Conservation (phyloP, 192 early-diverging fungal genomes). For the Dissophora globulifera region DNA sequence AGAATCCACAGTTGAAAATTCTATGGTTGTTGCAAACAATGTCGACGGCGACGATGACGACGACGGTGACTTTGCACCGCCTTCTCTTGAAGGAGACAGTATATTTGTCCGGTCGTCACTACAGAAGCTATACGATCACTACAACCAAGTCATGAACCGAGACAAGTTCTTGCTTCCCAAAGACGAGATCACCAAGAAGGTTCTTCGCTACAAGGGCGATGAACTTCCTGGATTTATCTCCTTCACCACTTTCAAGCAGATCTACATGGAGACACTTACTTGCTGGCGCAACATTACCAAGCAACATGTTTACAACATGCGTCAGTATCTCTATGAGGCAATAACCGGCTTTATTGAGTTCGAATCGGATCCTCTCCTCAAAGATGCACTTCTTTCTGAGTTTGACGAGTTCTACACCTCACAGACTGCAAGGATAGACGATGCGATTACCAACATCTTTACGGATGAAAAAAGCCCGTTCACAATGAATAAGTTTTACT, state of each 20-base stretch:
- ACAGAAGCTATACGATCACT: constrained; percentile 16
- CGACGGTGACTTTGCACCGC: not conserved
- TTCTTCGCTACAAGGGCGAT: constrained; percentile 37
- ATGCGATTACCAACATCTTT: too few species aligned
- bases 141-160: constrained; percentile 33
- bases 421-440: too few species aligned
- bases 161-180: constrained; percentile 26
- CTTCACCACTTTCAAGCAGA: constrained; percentile 41
- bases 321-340: too few species aligned
- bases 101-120: constrained; percentile 31
- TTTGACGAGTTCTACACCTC: too few species aligned
- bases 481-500: constrained; percentile 45
- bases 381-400: too few species aligned
- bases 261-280: constrained; percentile 32
- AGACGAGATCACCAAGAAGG: constrained; percentile 25
- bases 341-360: too few species aligned
- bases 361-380: too few species aligned
- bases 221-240: constrained; percentile 41
- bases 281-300: too few species aligned
- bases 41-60: not conserved
- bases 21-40: not conserved
- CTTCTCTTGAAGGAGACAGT: constrained; percentile 9
- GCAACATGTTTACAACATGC: too few species aligned
- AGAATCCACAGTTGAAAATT: not conserved
- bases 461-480: constrained; percentile 31